These are phyloP conservation scores for Endocalyx cinctus DNA, from an alignment of 2,329 filamentous ascomycete species.

Conservation along the genomic window DNA sequence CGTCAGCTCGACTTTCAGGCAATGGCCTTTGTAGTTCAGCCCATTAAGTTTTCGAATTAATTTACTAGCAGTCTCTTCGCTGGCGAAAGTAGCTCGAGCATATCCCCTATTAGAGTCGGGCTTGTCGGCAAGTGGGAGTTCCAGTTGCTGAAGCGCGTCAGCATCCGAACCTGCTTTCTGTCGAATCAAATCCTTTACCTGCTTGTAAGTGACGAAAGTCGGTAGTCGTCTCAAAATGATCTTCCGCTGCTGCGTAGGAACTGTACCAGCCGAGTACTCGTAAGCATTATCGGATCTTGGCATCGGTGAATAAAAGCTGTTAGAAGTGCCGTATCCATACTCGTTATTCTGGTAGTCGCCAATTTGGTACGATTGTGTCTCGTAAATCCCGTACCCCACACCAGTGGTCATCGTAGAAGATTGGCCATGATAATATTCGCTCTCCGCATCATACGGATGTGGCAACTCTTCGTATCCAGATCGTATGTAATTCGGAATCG, in stretches of 20 bases:
- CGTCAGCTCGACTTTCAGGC: constrained; percentile 19
- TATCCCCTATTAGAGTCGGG: constrained; percentile 21
- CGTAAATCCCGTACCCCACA: constrained; percentile 14
- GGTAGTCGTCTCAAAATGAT: constrained; percentile 26
- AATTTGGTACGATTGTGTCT: constrained; percentile 10
- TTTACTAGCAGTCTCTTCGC: constrained; percentile 21
- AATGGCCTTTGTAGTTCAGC: constrained; percentile 19
- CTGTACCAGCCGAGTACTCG: constrained; percentile 8
- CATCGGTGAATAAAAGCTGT: too few species aligned
- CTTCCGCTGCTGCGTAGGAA: constrained; percentile 22
- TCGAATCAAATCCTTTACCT: constrained; percentile 23
- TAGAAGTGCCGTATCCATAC: too few species aligned
- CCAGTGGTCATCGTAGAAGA: constrained; percentile 17
- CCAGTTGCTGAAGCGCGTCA: constrained; percentile 21
- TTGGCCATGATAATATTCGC: too few species aligned
- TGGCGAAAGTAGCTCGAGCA: constrained; percentile 21
- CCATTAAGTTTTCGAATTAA: constrained; percentile 22
- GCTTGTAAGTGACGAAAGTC: constrained; percentile 15
- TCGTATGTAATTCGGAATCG: too few species aligned
- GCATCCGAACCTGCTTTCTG: constrained; percentile 19
- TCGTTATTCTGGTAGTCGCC: constrained; percentile 14
- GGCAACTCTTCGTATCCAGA: too few species aligned
- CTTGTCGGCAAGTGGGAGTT: constrained; percentile 18
- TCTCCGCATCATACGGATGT: too few species aligned
- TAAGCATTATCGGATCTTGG: too few species aligned